These are phyloP conservation scores for Cladophialophora exuberans DNA, from an alignment of 2,329 filamentous ascomycete species.

Conservation along the genomic window DNA sequence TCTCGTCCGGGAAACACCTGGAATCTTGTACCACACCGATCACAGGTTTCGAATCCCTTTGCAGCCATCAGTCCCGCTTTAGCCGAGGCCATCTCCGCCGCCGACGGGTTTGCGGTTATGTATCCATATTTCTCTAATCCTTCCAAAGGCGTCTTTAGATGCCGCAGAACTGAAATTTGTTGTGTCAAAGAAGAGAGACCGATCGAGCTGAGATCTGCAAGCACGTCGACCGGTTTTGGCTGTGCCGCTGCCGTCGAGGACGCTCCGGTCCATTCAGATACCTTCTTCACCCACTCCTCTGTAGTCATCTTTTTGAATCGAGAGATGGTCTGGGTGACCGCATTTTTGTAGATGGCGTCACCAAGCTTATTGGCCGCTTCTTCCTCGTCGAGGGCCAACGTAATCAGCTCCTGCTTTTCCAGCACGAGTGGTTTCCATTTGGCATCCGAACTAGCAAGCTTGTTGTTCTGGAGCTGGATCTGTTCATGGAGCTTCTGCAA, in stretches of 20 bases:
- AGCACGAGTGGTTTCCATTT: constrained; percentile 42
- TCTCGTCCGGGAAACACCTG: constrained; percentile 88
- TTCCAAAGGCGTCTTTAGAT: constrained; percentile 66
- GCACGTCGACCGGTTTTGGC: neutral
- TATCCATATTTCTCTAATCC: constrained; percentile 74
- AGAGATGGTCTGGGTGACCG: constrained; percentile 80
- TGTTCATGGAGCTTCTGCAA: constrained; percentile 48
- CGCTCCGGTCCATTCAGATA: constrained; percentile 42
- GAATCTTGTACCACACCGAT: constrained; percentile 83
- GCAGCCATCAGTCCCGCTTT: constrained; percentile 66
- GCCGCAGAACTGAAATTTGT: constrained; percentile 67
- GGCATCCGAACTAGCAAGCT: constrained; percentile 39
- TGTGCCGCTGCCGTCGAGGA: constrained; percentile 10
- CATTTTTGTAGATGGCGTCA: constrained; percentile 77
- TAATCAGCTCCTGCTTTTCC: constrained; percentile 47
- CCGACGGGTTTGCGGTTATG: constrained; percentile 67
- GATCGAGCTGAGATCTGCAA: constrained; percentile 5
- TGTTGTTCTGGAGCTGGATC: constrained; percentile 46
- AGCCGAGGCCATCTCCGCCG: constrained; percentile 68
- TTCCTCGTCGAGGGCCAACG: constrained; percentile 66
- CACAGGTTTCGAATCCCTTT: constrained; percentile 83
- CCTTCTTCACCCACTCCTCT: constrained; percentile 71
- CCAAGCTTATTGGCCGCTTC: constrained; percentile 58
- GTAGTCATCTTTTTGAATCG: constrained; percentile 74
- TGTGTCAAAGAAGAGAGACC: constrained; percentile 65